phyloP scores from a whole-genome alignment of 225 moss, liverwort and hornwort genomes.

The Anthoceros angustus region DNA sequence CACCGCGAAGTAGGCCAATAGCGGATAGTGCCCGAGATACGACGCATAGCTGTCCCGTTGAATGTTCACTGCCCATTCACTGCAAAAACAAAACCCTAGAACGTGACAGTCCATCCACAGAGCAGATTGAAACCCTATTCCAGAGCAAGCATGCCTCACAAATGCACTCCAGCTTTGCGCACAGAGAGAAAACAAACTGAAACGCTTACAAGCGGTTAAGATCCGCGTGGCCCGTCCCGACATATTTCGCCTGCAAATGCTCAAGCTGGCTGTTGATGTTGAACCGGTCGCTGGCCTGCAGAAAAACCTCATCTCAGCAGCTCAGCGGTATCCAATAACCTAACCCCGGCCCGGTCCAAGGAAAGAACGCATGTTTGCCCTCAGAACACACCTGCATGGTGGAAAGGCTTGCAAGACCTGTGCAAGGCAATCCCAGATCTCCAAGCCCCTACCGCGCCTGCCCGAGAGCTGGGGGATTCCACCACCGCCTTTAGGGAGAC shows the following conservation, averaged over 20 bases:
- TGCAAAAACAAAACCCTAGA: slow-evolving; percentile 9
- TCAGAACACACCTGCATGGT: too few species aligned
- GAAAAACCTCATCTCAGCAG: neutral
- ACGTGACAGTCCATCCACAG: too few species aligned
- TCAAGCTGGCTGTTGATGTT: slow-evolving; percentile 94
- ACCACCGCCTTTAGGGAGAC: too few species aligned
- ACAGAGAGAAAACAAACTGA: neutral
- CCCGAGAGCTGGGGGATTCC: too few species aligned
- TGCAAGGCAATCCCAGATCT: too few species aligned
- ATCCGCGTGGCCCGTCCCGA: slow-evolving; percentile 78
- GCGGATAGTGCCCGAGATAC: slow-evolving; percentile 65
- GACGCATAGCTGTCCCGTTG: slow-evolving; percentile 83
- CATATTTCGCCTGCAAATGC: slow-evolving; percentile 89
- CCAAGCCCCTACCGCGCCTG: too few species aligned
- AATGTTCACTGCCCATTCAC: slow-evolving; percentile 92
- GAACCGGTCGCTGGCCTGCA: slow-evolving; percentile 82
- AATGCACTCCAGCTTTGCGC: too few species aligned
- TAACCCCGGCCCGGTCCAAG: too few species aligned
- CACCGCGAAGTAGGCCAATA: slow-evolving; percentile 56
- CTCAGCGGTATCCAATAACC: too few species aligned
- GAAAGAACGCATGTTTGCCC: too few species aligned
- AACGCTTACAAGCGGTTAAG: slow-evolving; percentile 64
- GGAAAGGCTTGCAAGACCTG: too few species aligned
- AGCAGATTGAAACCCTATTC: too few species aligned
- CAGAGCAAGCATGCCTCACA: neutral